These are phyloP conservation scores for Cladosporium cucumerinum DNA, from an alignment of 2,329 filamentous ascomycete species.

Conservation along the genomic window DNA sequence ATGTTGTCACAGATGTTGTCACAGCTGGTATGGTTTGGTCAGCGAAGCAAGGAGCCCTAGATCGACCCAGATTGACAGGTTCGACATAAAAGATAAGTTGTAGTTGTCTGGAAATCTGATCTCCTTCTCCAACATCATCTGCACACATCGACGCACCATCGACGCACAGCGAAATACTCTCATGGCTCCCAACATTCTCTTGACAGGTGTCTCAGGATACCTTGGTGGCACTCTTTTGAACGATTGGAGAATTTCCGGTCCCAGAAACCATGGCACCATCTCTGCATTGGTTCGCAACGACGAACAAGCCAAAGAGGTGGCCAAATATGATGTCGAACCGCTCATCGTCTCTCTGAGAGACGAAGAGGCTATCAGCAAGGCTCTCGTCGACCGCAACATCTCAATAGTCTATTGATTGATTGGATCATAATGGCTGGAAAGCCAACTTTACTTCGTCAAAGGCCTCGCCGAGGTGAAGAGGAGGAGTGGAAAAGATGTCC, in stretches of 20 bases:
- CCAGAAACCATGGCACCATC: neutral
- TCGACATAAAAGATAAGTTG: neutral
- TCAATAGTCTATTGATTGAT: neutral
- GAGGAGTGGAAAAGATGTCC: neutral
- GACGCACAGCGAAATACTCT: neutral
- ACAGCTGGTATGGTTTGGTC: neutral
- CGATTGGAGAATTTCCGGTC: neutral
- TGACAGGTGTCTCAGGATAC: neutral
- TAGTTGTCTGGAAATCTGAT: neutral
- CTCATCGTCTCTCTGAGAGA: neutral
- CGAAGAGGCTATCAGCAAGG: neutral
- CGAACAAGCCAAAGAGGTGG: neutral
- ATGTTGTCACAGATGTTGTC: neutral
- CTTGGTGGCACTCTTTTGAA: neutral
- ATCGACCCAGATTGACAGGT: neutral
- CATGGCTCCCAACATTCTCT: neutral
- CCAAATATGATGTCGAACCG: neutral
- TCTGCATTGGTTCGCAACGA: neutral
- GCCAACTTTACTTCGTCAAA: neutral
- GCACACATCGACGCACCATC: neutral
- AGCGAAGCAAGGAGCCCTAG: neutral
- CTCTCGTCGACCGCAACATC: neutral
- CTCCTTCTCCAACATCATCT: neutral
- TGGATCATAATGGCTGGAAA: neutral
- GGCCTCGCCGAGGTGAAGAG: neutral